Base-by-base conservation (phyloP, 2,329 filamentous ascomycete species). In the Aspergillus fructus region DNA sequence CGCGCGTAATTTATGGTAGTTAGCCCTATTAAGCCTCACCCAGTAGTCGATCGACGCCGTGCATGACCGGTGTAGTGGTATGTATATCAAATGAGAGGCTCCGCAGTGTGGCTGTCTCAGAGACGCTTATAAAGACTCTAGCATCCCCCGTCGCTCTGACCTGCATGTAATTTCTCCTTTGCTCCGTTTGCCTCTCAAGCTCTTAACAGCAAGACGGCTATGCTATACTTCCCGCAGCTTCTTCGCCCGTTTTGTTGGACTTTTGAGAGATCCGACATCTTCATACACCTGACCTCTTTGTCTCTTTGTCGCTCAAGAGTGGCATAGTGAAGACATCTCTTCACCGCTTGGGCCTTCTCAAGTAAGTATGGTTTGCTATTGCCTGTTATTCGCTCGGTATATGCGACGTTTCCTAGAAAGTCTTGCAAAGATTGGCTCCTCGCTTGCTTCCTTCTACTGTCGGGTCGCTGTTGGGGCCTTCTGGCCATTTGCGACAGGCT, bases 61-160 rank as follows among this genome's bases (percentile, higher is more conserved):
- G 75, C 75, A 77, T 77, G 75, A 77, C 75, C 71, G 68, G 66
- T 69, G 67, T 67, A 69, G 68, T 69, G 68, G 69, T 68, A 73
- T 74, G 51, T 48, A 48, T 54, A 74, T 76, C 74, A 76, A 77
- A 76, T 77, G 72, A 74, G 73, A 76, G 67, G 61, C 70, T 67
- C 68, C 71, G 70, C 60, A 73, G 63, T 64, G 63, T 64, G 64
- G 65, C 63, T 65, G 67, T 66, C 67, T 66, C 63, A 62, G 49
- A 60, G 62, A 60, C 64, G 68, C 67, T 71, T 74, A 74, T 73
- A 54, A 54, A 74, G 68, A 61, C 63, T 66, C 59, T 61, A 57
- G 64, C 51, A 37, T 11, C 65, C 66, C 68, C 67, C 68, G 57
- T 66, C 64, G 59, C 53, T 60, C 48, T 24, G 43, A 52, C 27